Conservation (phyloP, 768 basidiomycete genomes). For the Calocybe gangraenosa region DNA sequence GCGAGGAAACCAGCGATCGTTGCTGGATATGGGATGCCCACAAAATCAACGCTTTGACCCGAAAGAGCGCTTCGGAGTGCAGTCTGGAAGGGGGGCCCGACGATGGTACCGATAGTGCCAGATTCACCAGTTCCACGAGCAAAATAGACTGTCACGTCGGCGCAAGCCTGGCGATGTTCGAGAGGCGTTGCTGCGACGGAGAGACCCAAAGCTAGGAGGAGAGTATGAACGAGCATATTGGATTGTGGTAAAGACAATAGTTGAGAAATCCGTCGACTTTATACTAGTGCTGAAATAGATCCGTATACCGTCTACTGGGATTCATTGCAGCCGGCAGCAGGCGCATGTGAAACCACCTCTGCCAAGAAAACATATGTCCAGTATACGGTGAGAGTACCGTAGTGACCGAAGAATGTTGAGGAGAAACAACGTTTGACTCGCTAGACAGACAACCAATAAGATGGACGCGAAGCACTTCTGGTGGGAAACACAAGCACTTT, state of each 20-base stretch:
- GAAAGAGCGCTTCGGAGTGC: constrained; percentile 26
- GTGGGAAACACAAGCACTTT: no score
- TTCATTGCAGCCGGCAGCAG: no score
- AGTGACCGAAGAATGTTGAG: no score
- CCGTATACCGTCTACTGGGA: no score
- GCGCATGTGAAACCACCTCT: no score
- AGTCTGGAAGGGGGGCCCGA: constrained; percentile 31
- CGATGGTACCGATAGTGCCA: constrained; percentile 28
- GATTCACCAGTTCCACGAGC: constrained; percentile 33
- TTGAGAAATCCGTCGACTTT: no score
- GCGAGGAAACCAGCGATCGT: constrained; percentile 30
- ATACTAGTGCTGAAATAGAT: no score
- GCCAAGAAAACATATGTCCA: no score
- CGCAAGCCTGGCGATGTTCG: constrained; percentile 20
- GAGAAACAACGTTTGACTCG: no score
- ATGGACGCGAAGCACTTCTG: no score
- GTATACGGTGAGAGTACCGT: no score
- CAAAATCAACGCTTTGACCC: constrained; percentile 27
- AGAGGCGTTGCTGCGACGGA: constrained; percentile 19
- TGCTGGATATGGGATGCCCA: constrained; percentile 33
- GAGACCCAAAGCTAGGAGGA: constrained; percentile 15
- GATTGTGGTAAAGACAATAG: background rate
- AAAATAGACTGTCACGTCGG: constrained; percentile 31
- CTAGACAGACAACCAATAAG: no score
- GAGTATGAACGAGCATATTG: constrained; percentile 14